Base-by-base conservation (phyloP, 495 filamentous ascomycete genomes). In the Pseudomonodictys pantanalensis region DNA sequence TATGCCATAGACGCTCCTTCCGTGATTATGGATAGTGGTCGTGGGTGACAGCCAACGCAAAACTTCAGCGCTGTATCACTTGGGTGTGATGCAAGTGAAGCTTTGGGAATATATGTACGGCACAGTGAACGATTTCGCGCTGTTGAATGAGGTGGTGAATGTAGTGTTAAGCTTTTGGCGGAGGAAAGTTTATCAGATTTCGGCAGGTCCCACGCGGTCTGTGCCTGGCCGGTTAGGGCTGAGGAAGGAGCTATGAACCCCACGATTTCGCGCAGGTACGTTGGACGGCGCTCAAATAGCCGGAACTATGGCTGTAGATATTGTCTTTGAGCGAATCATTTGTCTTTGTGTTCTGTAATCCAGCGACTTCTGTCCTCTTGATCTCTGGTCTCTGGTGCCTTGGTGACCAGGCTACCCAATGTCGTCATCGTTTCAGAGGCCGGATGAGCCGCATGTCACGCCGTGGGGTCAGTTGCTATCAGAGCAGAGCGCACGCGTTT, bases 261-360 rank as follows among this genome's bases (percentile, higher is more conserved):
- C 32, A 26, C 8, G 43, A 28, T 28, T 22, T 28, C 23, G 38
- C 56, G 56, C 56, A 60, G 56, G 56, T 60, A 60, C 56, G 25
- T n/a, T 50, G 22, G 25, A n/a, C 43, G 29, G 3, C 32, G 29
- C 30, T 41, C 28, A 49, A 44, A 39, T 44, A 58, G 43, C n/a
- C 18, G 23, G 17, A 41, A 30, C 18, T 24, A 32, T 45, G 23
- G n/a, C 17, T 49, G 4, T 7, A 26, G 6, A 7, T 15, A 32
- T 49, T 22, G 18, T 23, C 12, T 30, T 49, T 45, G 20, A 45
- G 41, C n/a, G 6, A 6, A 17, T 15, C n/a, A 15, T 43, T 15
- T 20, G 5, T 7, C 15, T 43, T 43, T 7, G 45, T 28, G 24
- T 48, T 23, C 28, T 48, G 45, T 24, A 26, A 15, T 3, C 32